A percentile compares a stretch with the other conserved stretches of the same genome.
Evolutionary conservation across 495 filamentous ascomycete species (phyloP).

Genomic region (Astrothelium macrocarpum): DNA sequence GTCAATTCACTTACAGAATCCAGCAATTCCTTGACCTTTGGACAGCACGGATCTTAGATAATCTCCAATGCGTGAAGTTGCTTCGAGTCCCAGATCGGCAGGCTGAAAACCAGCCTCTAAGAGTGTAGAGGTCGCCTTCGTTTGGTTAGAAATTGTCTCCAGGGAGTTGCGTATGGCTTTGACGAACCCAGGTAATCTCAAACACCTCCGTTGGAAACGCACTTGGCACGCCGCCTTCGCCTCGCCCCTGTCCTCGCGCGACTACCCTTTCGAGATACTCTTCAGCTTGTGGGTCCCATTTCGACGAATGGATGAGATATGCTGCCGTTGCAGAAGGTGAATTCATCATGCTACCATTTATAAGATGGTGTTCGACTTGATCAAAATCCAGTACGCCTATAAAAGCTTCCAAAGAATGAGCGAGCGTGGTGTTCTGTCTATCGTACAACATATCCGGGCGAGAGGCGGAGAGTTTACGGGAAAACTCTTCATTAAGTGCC

Average conservation of each 20-base stretch:
- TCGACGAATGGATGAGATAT: constrained; percentile 29
- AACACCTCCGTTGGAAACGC: constrained; percentile 33
- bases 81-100: no score
- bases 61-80: no score
- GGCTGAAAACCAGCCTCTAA: constrained; percentile 12
- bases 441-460: not conserved
- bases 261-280: constrained; percentile 4
- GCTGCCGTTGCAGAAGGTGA: constrained; percentile 38
- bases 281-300: constrained; percentile 34
- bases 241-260: constrained; percentile 17
- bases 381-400: not conserved
- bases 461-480: not conserved
- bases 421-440: not conserved
- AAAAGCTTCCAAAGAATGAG: not conserved
- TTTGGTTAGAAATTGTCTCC: no score
- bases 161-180: no score
- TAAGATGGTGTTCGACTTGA: constrained; percentile 24
- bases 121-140: not conserved
- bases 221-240: constrained; percentile 22
- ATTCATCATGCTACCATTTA: constrained; percentile 32
- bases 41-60: no score
- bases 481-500: not conserved
- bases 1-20: no score
- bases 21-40: no score
- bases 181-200: constrained; percentile 32